Evolutionary conservation across 257 asterid species (phyloP), one percentile per base, ranked within the genome.

Genomic region (Rhazya stricta): DNA sequence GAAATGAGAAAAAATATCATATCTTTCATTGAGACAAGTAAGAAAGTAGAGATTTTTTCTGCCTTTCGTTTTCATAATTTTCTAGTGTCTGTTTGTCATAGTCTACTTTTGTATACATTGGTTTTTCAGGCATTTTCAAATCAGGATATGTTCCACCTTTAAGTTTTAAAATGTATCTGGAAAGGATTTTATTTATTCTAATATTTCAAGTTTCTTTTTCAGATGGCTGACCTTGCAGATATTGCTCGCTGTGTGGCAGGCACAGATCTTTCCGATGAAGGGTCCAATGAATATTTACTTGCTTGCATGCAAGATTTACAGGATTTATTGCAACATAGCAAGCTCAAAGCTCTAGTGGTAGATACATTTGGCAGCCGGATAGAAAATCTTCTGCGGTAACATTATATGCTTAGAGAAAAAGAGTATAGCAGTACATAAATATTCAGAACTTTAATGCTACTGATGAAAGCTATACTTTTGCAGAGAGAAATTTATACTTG

Each of bases 311-410:
- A 91, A 80, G 97, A 94, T 81, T 89, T 94, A 74, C 96, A 85
- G 81, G 96, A 86, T 77, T 72, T 90, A 78, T 83, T 94, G 85
- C 91, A 86, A 61, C 91, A 85, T 50, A 88, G 90, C 89, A 94
- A 90, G 91, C 80, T 85, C 71, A 88, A 80, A 80, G 93, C 97
- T 83, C 96, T 94, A 79, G 83, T 92, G 41, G 90, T 94, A 73
- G 98, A 90, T 83, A 94, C 97, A 56, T 94, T 92, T 84, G 97
- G 98, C 74, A 84, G 88, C 71, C 88, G 96, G 75, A 87, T 94
- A 74, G 98, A 92, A 84, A 88, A 80, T 84, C 97, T 94, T 75
- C 73, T 94, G 84, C 82, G 97, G 98, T 91, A 91, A 74, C 46
- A 67, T 69, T 36, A 66, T 60, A 70, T 58, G 51, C 72, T 80